These are phyloP conservation scores for Rhododendron ferrugineum DNA, from an alignment of 148 eudicot species.

Conservation along the genomic window DNA sequence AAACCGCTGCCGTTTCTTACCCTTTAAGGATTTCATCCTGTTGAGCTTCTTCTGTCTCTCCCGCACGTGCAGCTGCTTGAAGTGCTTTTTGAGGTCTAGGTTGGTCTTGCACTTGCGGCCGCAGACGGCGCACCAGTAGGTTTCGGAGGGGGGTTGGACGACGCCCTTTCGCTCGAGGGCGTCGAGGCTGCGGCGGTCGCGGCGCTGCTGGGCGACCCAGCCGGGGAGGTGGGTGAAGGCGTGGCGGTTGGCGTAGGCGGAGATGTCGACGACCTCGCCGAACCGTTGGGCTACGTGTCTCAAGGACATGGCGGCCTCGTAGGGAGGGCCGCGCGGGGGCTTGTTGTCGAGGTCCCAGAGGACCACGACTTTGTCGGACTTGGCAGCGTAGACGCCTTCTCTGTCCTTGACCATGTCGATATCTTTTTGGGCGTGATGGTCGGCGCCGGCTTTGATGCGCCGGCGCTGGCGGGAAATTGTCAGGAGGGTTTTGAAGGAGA, in stretches of 20 bases:
- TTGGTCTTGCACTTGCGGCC: conserved; percentile 77
- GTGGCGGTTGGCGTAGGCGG: conserved; percentile 88
- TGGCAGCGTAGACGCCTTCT: conserved; percentile 50
- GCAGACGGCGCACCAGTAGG: conserved; percentile 66
- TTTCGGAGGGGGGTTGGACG: conserved; percentile 27
- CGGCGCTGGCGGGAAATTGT: background rate
- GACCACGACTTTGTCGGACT: conserved; percentile 63
- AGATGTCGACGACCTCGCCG: conserved; percentile 60
- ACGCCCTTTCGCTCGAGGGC: conserved; percentile 52
- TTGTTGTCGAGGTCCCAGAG: conserved; percentile 90
- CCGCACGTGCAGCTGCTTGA: conserved; percentile 63
- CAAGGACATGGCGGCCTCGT: conserved; percentile 53
- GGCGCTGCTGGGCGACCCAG: conserved; percentile 62
- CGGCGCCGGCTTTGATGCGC: conserved; percentile 15
- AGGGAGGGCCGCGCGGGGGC: conserved; percentile 86
- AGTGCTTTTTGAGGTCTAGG: conserved; percentile 69
- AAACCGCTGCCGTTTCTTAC: conserved; percentile 65
- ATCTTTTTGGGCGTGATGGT: conserved; percentile 21
- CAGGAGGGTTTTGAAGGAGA: background rate
- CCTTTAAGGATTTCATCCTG: conserved; percentile 68
- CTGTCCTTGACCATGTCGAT: conserved; percentile 61
- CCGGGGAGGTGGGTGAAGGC: conserved; percentile 72
- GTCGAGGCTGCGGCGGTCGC: conserved; percentile 46
- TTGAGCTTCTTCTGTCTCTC: conserved; percentile 78
- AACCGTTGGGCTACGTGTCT: conserved; percentile 42